Base-by-base conservation (phyloP, 257 asterid species). In the Scutellaria galericulata region DNA sequence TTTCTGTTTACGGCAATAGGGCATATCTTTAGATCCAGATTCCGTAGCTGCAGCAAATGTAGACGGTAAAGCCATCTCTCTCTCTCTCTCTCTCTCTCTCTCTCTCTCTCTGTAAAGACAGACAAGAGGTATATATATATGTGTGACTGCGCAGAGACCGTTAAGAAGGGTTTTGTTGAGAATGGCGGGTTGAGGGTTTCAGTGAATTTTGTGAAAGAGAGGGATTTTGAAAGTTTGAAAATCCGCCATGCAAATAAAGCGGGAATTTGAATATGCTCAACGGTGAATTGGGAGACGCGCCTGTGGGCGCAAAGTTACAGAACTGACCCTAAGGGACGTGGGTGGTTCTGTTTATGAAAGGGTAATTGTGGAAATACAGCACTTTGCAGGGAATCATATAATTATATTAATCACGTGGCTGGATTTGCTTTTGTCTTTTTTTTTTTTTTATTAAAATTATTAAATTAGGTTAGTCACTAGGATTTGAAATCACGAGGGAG, bases 1-100 rank as follows among this genome's bases (percentile, higher is more conserved):
- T 75, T 95, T 95, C 86, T 95, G 98, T 65, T 95, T 92, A 0
- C 99, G 91, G 84, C 96, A 91, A 27, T 95, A 95, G n/a, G 91
- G 84, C 1, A 70, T 61, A 5, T 83, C 90, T 57, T 73, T 81
- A 73, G 93, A 83, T 86, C 91, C 90, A 79, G 91, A 78, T 18
- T 87, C 95, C 54, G 69, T 59, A 2, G 77, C 73, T 59, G 68
- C 81, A 3, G 72, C 56, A 35, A 71, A 50, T 0, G 71, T 5
- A 20, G 61, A 35, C 20, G 79, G 82, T 35, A 75, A 54, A 64
- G 78, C 83, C 80, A 80, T 60, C 31, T 62, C 15, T 5, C 42
- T 24, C 58, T 58, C 52, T 62, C 13, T 70, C 60, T n/a, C 2
- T 24, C 42, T 24, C 58, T n/a, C n/a, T 47, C 65, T 7, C 18